Percentiles rank a stretch among this genome's conserved stretches.
phyloP scores from a whole-genome alignment of 2,329 filamentous ascomycete genomes.

The Penicillium sp. region DNA sequence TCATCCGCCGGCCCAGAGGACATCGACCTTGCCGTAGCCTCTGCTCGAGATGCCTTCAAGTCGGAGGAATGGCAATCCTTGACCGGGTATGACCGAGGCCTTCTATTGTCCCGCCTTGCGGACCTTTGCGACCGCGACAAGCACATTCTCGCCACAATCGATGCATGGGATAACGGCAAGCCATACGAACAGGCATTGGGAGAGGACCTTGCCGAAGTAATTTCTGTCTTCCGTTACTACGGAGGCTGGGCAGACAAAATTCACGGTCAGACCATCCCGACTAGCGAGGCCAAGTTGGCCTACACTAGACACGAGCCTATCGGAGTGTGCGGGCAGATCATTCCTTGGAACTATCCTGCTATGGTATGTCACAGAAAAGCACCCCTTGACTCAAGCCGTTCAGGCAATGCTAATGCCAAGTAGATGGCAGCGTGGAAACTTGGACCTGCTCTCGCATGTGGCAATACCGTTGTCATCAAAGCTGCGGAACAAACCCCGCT shows the following conservation, averaged over 20 bases:
- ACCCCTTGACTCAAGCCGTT: too few relatives aligned
- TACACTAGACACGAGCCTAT: constrained; percentile 3
- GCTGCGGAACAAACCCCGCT: constrained; percentile 9
- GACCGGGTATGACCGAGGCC: neutral
- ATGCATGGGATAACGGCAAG: constrained; percentile 3
- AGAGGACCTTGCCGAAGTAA: constrained; percentile 2
- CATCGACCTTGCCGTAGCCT: neutral
- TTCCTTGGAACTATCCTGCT: constrained; percentile 8
- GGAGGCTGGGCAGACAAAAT: constrained; percentile 96
- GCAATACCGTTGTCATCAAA: constrained; percentile 9
- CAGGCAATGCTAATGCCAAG: neutral
- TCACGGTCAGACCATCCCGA: constrained; percentile 71
- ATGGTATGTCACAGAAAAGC: neutral
- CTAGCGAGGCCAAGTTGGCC: neutral
- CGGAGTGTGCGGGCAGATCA: neutral
- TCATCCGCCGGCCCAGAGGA: neutral
- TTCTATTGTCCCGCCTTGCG: neutral
- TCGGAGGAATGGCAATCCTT: constrained; percentile 1
- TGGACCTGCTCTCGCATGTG: constrained; percentile 6
- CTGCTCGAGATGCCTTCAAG: neutral
- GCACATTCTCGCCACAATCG: constrained; percentile 1
- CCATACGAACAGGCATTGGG: neutral
- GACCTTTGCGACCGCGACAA: constrained; percentile 9
- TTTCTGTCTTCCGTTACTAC: constrained; percentile 57
- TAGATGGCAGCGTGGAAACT: constrained; percentile 6